Percentiles rank a stretch among this genome's conserved stretches.
Conservation (phyloP, 2,329 filamentous ascomycete species). For the Cladosporium oxysporum region DNA sequence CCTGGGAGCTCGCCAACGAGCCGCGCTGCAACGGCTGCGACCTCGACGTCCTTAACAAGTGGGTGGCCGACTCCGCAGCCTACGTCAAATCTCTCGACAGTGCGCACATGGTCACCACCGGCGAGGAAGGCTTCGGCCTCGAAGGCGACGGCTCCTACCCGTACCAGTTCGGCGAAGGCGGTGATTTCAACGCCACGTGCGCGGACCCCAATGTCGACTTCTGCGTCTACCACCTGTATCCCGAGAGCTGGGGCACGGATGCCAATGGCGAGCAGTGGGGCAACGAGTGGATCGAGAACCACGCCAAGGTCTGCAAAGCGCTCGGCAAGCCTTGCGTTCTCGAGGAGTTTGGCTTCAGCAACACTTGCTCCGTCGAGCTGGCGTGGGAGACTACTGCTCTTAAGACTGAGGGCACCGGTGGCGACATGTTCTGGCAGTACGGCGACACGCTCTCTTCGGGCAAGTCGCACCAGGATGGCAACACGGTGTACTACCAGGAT, state of each 20-base stretch:
- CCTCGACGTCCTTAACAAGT: slow-evolving; percentile 59
- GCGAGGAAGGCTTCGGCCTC: slow-evolving; percentile 59
- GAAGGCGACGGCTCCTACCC: slow-evolving; percentile 38
- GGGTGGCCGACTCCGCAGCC: slow-evolving; percentile 58
- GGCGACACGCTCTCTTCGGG: slow-evolving; percentile 29
- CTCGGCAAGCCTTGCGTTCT: slow-evolving; percentile 29
- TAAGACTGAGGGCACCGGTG: slow-evolving; percentile 20
- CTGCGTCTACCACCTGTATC: slow-evolving; percentile 30
- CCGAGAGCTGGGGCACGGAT: slow-evolving; percentile 23
- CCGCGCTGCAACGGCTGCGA: slow-evolving; percentile 63
- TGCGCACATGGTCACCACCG: slow-evolving; percentile 62
- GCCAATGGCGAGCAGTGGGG: slow-evolving; percentile 25
- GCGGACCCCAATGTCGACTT: slow-evolving; percentile 27
- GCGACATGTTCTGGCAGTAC: slow-evolving; percentile 32
- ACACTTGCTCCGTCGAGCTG: slow-evolving; percentile 24
- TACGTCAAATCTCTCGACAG: slow-evolving; percentile 66
- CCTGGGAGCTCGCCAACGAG: slow-evolving; percentile 70
- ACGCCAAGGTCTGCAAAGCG: slow-evolving; percentile 25
- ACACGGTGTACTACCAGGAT: slow-evolving; percentile 26
- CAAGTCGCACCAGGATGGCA: slow-evolving; percentile 26
- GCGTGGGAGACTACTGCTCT: slow-evolving; percentile 28
- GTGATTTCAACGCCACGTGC: slow-evolving; percentile 27
- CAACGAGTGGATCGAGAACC: slow-evolving; percentile 28
- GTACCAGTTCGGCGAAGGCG: slow-evolving; percentile 25
- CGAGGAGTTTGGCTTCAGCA: slow-evolving; percentile 27